Percentiles rank a stretch among this genome's conserved stretches.
phyloP scores from a whole-genome alignment of 2,329 filamentous ascomycete genomes.

The Beauveria scarabaeidicola region DNA sequence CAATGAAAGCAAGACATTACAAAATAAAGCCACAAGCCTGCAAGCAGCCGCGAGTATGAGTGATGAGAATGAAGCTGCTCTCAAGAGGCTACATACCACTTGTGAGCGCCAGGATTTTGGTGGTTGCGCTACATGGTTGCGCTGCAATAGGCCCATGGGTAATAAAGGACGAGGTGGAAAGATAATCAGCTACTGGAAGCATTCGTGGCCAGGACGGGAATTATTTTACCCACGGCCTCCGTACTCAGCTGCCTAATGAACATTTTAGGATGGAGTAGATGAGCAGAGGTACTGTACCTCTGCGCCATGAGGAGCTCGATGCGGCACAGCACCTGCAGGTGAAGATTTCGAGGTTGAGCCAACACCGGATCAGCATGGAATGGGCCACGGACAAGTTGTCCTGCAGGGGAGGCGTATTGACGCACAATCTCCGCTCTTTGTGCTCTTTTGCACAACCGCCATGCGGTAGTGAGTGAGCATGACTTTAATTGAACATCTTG shows the following conservation, averaged over 20 bases:
- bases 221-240: too few species aligned
- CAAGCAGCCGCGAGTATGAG: background rate
- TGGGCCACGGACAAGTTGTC: background rate
- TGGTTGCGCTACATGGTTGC: too few species aligned
- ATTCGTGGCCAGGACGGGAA: background rate
- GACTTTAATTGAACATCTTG: background rate
- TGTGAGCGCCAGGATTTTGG: background rate
- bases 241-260: background rate
- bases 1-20: background rate
- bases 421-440: background rate
- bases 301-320: background rate
- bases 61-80: background rate
- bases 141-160: too few species aligned
- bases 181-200: background rate
- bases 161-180: background rate
- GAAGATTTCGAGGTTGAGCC: background rate
- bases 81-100: background rate
- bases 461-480: too few species aligned
- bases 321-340: slow-evolving; percentile 1
- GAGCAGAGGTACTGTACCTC: background rate
- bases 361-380: background rate
- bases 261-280: background rate
- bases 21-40: background rate
- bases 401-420: background rate
- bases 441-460: background rate